These are phyloP conservation scores for Fistulifera pelliculosa DNA, from an alignment of 108 stramenopile species.

Conservation along the genomic window DNA sequence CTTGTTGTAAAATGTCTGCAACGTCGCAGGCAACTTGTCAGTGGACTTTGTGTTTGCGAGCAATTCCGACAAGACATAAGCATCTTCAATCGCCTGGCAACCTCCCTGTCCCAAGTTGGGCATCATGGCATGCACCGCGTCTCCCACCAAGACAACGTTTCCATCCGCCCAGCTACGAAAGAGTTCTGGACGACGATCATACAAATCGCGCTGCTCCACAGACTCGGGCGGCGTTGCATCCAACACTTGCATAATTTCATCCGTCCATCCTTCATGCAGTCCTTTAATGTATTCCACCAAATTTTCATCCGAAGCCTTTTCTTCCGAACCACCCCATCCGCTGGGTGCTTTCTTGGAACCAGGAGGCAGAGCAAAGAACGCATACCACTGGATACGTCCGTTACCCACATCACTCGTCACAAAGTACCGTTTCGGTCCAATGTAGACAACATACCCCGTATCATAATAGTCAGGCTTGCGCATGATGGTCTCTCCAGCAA, in stretches of 20 bases:
- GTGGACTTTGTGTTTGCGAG: conserved; percentile 69
- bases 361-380: conserved; percentile 95
- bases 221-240: conserved; percentile 84
- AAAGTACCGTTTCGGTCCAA: conserved; percentile 93
- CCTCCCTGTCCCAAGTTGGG: conserved; percentile 96
- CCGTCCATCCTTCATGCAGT: conserved; percentile 88
- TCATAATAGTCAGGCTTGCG: conserved; percentile 90
- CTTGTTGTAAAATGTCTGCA: conserved; percentile 85
- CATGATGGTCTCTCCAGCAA: conserved; percentile 90
- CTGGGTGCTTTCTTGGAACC: conserved; percentile 83
- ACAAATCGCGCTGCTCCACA: conserved; percentile 95
- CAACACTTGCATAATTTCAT: conserved; percentile 88
- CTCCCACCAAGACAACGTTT: conserved; percentile 88
- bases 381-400: conserved; percentile 97
- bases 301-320: conserved; percentile 70
- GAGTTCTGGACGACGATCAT: conserved; percentile 88
- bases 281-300: conserved; percentile 88
- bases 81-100: conserved; percentile 96
- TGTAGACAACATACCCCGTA: conserved; percentile 94
- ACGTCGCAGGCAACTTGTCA: conserved; percentile 53
- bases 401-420: conserved; percentile 95
- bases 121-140: conserved; percentile 89
- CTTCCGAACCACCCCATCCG: conserved; percentile 78
- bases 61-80: conserved; percentile 82
- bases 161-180: conserved; percentile 90